These are phyloP conservation scores for Solanum ossicruentum DNA, from an alignment of 257 asterid genomes.

Conservation along the genomic window DNA sequence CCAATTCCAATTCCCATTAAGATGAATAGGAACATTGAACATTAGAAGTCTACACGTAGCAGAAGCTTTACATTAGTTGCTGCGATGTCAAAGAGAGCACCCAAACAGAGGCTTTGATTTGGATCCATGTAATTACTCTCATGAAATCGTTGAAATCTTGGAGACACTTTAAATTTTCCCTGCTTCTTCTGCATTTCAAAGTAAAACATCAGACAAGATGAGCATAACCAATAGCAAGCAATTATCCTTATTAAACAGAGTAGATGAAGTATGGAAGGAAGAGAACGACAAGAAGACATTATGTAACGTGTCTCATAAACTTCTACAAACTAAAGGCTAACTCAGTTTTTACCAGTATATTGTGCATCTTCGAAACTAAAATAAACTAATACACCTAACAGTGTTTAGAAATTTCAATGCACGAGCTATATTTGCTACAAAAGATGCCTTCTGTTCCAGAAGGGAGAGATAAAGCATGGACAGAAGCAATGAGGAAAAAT, in stretches of 20 bases:
- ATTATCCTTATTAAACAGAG: background rate
- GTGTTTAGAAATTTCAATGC: background rate
- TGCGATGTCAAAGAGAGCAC: conserved; percentile 96
- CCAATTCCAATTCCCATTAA: background rate
- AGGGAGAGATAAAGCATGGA: background rate
- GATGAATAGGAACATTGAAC: background rate
- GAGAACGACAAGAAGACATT: background rate
- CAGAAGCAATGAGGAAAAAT: background rate
- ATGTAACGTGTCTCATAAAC: background rate
- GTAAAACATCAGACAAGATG: background rate
- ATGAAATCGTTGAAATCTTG: conserved; percentile 51
- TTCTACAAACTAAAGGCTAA: background rate
- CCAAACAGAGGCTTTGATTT: conserved; percentile 71
- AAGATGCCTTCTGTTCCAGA: background rate
- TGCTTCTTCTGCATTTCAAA: conserved; percentile 50
- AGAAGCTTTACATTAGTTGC: conserved; percentile 61
- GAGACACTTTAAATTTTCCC: conserved; percentile 43
- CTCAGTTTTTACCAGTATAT: background rate
- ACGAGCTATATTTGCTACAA: background rate
- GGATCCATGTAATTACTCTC: conserved; percentile 99
- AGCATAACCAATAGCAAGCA: background rate
- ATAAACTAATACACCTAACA: background rate
- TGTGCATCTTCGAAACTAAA: background rate
- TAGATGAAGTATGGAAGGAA: background rate
- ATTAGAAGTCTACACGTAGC: background rate